phyloP scores from a whole-genome alignment of 495 filamentous ascomycete genomes.

The Staphylotrichum longicolle region DNA sequence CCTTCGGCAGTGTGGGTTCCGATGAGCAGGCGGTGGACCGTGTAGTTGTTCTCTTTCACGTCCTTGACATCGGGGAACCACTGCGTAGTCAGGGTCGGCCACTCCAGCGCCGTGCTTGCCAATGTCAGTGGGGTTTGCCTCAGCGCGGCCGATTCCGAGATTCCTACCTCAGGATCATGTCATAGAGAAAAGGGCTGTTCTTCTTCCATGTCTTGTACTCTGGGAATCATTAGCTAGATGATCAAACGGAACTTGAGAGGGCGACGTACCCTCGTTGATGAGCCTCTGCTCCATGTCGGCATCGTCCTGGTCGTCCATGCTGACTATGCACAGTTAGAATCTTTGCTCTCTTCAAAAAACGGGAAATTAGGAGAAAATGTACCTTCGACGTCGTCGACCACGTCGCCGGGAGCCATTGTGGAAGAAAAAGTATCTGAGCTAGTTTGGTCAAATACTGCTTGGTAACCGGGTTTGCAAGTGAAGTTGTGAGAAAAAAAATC shows the following conservation, averaged over 20 bases:
- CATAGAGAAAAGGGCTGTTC: slow-evolving; percentile 97
- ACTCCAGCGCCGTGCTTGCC: slow-evolving; percentile 82
- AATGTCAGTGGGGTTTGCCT: neutral
- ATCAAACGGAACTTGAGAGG: neutral
- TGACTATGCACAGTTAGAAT: slow-evolving; percentile 40
- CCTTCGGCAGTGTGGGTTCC: slow-evolving; percentile 91
- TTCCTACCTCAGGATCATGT: slow-evolving; percentile 75
- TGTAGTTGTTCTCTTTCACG: slow-evolving; percentile 78
- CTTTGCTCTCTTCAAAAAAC: neutral
- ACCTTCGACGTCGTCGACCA: slow-evolving; percentile 56
- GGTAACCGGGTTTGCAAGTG: neutral
- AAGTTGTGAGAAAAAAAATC: no score
- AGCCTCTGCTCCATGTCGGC: slow-evolving; percentile 71
- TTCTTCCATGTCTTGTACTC: slow-evolving; percentile 99
- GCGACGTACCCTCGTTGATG: slow-evolving; percentile 78
- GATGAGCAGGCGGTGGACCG: slow-evolving; percentile 84
- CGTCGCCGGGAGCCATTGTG: slow-evolving; percentile 45
- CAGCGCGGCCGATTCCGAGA: neutral
- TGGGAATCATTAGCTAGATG: slow-evolving; percentile 36
- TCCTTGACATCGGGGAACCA: slow-evolving; percentile 96
- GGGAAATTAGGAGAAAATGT: slow-evolving; percentile 17
- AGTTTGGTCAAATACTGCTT: neutral
- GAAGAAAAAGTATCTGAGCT: neutral
- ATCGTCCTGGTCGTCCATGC: slow-evolving; percentile 66
- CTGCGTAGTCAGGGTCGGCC: slow-evolving; percentile 96